A percentile compares a stretch with the other conserved stretches of the same genome.
phyloP scores from a whole-genome alignment of 2,329 filamentous ascomycete genomes.

The Colletotrichum aenigma region DNA sequence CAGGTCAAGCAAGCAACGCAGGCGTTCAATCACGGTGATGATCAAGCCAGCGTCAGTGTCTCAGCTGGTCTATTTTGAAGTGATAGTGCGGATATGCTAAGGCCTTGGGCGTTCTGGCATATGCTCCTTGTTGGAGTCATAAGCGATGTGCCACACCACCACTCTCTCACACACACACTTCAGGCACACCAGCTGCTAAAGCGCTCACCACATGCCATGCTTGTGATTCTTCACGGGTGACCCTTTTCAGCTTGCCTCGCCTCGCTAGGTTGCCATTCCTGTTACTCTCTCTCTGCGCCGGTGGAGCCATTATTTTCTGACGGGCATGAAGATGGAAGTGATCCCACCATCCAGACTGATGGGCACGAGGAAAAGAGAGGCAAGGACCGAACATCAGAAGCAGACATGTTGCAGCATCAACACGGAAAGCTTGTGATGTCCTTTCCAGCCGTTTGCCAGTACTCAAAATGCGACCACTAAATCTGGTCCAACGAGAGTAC shows the following conservation, averaged over 20 bases:
- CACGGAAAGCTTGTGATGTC: background rate
- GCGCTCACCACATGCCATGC: background rate
- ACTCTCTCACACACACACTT: background rate
- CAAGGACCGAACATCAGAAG: background rate
- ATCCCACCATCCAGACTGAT: background rate
- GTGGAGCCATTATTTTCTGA: background rate
- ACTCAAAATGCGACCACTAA: background rate
- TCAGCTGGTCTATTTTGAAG: background rate
- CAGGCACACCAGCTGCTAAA: background rate
- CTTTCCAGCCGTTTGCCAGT: background rate
- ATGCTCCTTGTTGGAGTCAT: background rate
- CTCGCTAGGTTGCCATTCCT: background rate
- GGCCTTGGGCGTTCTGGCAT: background rate
- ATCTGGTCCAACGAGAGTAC: background rate
- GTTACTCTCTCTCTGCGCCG: background rate
- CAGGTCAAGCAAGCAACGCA: background rate
- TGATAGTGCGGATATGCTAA: background rate
- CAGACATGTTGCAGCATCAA: background rate
- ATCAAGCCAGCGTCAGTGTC: background rate
- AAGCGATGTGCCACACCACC: background rate
- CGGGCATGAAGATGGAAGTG: background rate
- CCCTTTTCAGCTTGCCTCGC: background rate
- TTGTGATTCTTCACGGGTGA: constrained; percentile 5
- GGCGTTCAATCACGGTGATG: background rate
- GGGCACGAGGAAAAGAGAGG: background rate